A percentile compares a stretch with the other conserved stretches of the same genome.
Conservation (phyloP, 2,329 filamentous ascomycete genomes). For the Endoconidiophora laricicola region DNA sequence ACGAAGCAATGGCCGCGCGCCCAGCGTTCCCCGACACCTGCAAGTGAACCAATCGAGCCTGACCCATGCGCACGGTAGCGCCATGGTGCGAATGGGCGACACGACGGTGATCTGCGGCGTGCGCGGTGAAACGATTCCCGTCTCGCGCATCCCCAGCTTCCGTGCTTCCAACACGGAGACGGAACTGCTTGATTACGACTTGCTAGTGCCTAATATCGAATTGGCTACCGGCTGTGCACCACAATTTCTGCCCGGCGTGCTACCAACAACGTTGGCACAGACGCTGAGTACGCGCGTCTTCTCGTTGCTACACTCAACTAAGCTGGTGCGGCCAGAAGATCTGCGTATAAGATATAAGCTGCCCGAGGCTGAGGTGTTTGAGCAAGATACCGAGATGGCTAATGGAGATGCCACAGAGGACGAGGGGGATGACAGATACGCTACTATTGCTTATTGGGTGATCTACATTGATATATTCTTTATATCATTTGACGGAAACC, state of each 20-base stretch:
- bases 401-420: constrained; percentile 26
- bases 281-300: constrained; percentile 67
- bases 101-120: constrained; percentile 93
- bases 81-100: constrained; percentile 73
- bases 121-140: constrained; percentile 65
- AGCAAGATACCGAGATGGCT: constrained; percentile 26
- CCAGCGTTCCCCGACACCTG: constrained; percentile 52
- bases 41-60: constrained; percentile 69
- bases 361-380: constrained; percentile 29
- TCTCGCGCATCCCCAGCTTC: constrained; percentile 55
- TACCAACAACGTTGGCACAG: constrained; percentile 67
- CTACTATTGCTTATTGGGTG: constrained; percentile 80
- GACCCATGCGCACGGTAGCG: constrained; percentile 77
- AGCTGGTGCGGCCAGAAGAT: constrained; percentile 48
- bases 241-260: constrained; percentile 65
- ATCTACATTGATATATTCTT: constrained; percentile 93
- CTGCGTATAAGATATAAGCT: constrained; percentile 51
- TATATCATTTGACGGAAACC: constrained; percentile 79
- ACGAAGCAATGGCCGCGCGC: constrained; percentile 67
- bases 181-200: constrained; percentile 44
- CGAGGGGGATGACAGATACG: constrained; percentile 21
- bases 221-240: constrained; percentile 81
- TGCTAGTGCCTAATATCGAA: constrained; percentile 88
- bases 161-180: constrained; percentile 25
- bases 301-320: constrained; percentile 55